Percentiles rank a stretch among this genome's conserved stretches.
Conservation (phyloP, 805 yeast species). For the Ogataea pignaliae region DNA sequence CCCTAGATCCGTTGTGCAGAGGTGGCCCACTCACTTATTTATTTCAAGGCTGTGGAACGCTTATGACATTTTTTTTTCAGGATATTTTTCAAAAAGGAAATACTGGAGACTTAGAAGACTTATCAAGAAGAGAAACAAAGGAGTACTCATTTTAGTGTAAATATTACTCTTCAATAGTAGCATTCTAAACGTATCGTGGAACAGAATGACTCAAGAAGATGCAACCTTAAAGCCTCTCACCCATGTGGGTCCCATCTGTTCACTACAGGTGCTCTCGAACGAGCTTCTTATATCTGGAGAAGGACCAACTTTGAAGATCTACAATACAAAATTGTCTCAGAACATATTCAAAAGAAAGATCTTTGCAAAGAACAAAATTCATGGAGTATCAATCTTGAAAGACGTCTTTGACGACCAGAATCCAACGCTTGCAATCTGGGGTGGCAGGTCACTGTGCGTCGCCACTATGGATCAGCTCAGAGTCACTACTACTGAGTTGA, state of each 20-base stretch:
- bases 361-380: conserved; percentile 75
- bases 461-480: conserved; percentile 30
- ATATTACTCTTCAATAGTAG: too few species aligned
- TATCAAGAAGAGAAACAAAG: too few species aligned
- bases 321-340: conserved; percentile 35
- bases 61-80: too few species aligned
- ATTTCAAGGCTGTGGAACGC: too few species aligned
- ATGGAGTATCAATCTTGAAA: conserved; percentile 48
- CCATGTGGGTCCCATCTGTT: conserved; percentile 70
- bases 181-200: too few species aligned
- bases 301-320: conserved; percentile 63
- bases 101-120: too few species aligned
- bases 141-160: too few species aligned
- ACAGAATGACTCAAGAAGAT: too few species aligned
- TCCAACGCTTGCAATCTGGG: conserved; percentile 44
- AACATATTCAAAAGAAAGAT: conserved; percentile 39
- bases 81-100: too few species aligned
- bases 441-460: conserved; percentile 66
- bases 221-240: conserved; percentile 8
- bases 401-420: conserved; percentile 23
- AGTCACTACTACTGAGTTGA: conserved; percentile 7
- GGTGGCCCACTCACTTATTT: too few species aligned
- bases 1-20: too few species aligned
- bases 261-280: conserved; percentile 41
- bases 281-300: conserved; percentile 53